Percentiles rank a stretch among this genome's conserved stretches.
phyloP scores from a whole-genome alignment of 495 filamentous ascomycete genomes.

The Podospora conica region DNA sequence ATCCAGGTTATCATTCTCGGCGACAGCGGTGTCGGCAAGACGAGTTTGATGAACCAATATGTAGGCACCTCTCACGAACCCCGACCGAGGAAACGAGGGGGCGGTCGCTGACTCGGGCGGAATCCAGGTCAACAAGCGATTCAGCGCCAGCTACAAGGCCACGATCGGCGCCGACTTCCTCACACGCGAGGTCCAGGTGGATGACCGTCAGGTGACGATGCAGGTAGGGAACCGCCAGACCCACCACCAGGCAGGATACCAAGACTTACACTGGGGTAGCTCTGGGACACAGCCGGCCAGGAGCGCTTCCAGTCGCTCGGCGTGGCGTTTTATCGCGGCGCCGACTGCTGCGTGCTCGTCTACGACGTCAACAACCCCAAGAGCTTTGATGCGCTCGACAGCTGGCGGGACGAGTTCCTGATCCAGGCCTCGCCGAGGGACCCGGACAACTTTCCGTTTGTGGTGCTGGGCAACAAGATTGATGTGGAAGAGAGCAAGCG shows the following conservation, averaged over 20 bases:
- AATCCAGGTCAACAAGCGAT: constrained; percentile 96
- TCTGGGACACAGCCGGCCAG: constrained; percentile 98
- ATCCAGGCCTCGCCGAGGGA: constrained; percentile 96
- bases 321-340: constrained; percentile 96
- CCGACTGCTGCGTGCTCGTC: constrained; percentile 97
- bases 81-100: neutral
- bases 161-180: constrained; percentile 99
- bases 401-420: constrained; percentile 97
- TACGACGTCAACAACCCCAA: constrained; percentile 99
- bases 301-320: constrained; percentile 97
- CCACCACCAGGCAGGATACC: neutral
- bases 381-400: constrained; percentile 96
- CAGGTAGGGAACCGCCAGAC: constrained; percentile 57
- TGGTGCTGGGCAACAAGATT: constrained; percentile 98
- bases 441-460: constrained; percentile 96
- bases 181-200: constrained; percentile 95
- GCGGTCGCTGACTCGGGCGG: constrained; percentile 5
- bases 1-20: constrained; percentile 92
- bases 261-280: constrained; percentile 43
- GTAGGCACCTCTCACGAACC: constrained; percentile 49
- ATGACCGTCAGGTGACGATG: constrained; percentile 96
- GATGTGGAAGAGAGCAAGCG: constrained; percentile 97
- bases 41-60: constrained; percentile 99
- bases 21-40: constrained; percentile 98
- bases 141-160: constrained; percentile 98